Conservation (phyloP, 2,329 filamentous ascomycete genomes). For the Aspergillus sp. region DNA sequence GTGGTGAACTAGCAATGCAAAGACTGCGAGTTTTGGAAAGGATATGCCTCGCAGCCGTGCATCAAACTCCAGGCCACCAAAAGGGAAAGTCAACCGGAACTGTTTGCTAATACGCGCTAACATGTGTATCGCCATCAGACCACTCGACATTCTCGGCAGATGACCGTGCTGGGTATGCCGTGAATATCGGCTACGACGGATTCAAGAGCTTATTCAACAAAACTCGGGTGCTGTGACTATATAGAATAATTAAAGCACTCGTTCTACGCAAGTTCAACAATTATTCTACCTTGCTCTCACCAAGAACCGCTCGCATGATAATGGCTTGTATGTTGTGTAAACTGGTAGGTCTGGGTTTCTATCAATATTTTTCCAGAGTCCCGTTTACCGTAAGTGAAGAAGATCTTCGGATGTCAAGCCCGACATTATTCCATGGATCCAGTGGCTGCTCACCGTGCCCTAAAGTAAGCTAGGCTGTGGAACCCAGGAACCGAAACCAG, state of each 20-base stretch:
- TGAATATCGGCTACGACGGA: too few species aligned
- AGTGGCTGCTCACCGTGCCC: constrained; percentile 6
- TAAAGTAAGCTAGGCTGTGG: constrained; percentile 7
- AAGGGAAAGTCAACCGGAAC: constrained; percentile 1
- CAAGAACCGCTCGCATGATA: not conserved
- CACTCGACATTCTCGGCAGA: too few species aligned
- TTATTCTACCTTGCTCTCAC: too few species aligned
- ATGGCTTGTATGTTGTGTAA: not conserved
- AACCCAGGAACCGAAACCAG: not conserved
- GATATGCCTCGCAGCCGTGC: not conserved
- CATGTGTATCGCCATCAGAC: too few species aligned
- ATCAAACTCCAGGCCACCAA: not conserved
- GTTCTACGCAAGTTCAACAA: too few species aligned
- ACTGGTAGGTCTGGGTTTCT: not conserved
- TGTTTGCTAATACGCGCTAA: not conserved
- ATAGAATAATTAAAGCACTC: too few species aligned
- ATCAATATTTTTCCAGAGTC: not conserved
- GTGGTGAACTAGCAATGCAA: not conserved
- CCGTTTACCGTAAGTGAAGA: not conserved
- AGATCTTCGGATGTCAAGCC: not conserved
- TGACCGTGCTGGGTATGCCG: too few species aligned
- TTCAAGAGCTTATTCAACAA: too few species aligned
- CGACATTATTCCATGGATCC: not conserved
- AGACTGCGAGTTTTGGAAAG: not conserved
- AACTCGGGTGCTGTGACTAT: too few species aligned